A percentile compares a stretch with the other conserved stretches of the same genome.
Evolutionary conservation across 441 rosid species (phyloP).

Genomic region (Iberis amara): DNA sequence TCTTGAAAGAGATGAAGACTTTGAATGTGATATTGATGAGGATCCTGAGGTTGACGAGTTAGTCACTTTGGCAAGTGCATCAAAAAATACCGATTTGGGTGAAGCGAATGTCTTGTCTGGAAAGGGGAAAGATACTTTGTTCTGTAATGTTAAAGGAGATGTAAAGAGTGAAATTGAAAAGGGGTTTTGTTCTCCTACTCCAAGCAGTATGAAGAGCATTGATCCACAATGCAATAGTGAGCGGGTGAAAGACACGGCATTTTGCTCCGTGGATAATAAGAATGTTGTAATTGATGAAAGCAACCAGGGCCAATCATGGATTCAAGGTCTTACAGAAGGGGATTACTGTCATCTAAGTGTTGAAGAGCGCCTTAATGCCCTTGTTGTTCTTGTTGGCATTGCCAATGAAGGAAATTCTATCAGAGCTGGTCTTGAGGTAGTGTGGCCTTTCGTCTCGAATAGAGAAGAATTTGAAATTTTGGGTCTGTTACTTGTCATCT

Average conservation of each 20-base stretch:
- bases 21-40: conserved; percentile 79
- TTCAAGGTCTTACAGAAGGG: conserved; percentile 91
- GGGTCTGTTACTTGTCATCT: conserved; percentile 23
- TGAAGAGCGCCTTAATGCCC: conserved; percentile 94
- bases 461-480: conserved; percentile 1
- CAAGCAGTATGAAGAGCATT: conserved; percentile 38
- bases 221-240: conserved; percentile 31
- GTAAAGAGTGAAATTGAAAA: conserved; percentile 33
- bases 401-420: conserved; percentile 92
- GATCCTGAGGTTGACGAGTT: conserved; percentile 94
- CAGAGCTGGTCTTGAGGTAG: conserved; percentile 88
- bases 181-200: conserved; percentile 35
- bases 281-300: conserved; percentile 72
- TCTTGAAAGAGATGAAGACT: conserved; percentile 93
- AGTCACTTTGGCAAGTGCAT: conserved; percentile 40
- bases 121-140: conserved; percentile 37
- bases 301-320: conserved; percentile 78
- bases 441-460: conserved; percentile 15
- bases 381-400: conserved; percentile 76
- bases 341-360: conserved; percentile 91
- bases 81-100: conserved; percentile 39
- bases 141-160: conserved; percentile 33
- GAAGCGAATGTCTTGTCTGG: conserved; percentile 39
- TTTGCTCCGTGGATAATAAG: conserved; percentile 37
- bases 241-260: conserved; percentile 24